Conservation (phyloP, 352 stramenopile species). For the Plasmopara viticola region DNA sequence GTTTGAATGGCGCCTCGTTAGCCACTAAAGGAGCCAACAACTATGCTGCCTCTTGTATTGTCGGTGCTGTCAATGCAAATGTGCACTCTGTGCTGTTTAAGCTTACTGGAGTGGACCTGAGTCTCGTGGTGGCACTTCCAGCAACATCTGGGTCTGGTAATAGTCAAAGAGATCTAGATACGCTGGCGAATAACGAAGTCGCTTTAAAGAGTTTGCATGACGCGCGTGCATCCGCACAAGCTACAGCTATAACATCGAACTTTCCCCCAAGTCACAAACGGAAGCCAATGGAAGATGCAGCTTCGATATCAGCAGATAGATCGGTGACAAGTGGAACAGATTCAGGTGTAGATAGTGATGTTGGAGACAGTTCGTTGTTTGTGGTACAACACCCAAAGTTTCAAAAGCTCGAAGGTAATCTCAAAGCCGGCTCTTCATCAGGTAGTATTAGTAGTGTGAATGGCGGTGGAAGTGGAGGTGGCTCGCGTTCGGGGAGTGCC, state of each 20-base stretch:
- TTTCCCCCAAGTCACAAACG: conserved; percentile 40
- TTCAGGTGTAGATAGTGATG: conserved; percentile 25
- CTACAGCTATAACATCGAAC: conserved; percentile 6
- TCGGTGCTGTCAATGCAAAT: conserved; percentile 68
- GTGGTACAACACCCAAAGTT: conserved; percentile 41
- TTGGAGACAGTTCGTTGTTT: conserved; percentile 18
- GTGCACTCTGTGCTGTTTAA: conserved; percentile 60
- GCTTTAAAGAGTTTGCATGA: conserved; percentile 50
- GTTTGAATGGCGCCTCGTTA: conserved; percentile 52
- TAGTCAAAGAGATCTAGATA: conserved; percentile 29
- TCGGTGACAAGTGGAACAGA: conserved; percentile 11
- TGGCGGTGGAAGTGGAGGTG: conserved; percentile 23
- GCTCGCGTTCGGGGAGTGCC: conserved; percentile 28
- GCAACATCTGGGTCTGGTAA: conserved; percentile 4
- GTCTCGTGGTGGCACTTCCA: conserved; percentile 35
- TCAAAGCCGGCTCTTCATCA: conserved; percentile 43
- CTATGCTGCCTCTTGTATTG: conserved; percentile 68
- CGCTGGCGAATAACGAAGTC: conserved; percentile 48
- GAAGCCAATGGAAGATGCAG: conserved; percentile 37
- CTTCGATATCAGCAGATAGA: conserved; percentile 11
- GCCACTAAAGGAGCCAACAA: conserved; percentile 60
- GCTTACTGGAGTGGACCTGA: conserved; percentile 69
- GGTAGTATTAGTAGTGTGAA: conserved; percentile 37
- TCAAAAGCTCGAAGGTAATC: conserved; percentile 37
- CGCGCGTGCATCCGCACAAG: conserved; percentile 11